Percentiles rank a stretch among this genome's conserved stretches.
Conservation (phyloP, 768 basidiomycete genomes). For the Tricholoma terreum region DNA sequence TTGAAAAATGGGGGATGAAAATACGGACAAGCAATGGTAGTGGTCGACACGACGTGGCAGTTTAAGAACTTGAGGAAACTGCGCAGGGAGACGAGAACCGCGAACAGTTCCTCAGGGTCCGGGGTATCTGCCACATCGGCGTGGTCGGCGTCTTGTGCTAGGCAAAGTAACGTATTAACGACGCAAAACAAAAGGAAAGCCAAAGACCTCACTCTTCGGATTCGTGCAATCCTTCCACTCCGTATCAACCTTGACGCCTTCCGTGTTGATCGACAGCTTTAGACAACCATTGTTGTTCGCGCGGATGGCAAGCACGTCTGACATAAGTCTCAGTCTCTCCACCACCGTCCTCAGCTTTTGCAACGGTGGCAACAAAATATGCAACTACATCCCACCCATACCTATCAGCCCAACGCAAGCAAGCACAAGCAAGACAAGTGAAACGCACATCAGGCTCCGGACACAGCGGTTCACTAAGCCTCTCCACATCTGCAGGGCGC, state of each 20-base stretch:
- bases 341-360: constrained; percentile 75
- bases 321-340: constrained; percentile 68
- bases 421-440: background rate
- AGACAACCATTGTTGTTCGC: constrained; percentile 63
- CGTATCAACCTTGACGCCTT: constrained; percentile 74
- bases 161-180: background rate
- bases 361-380: constrained; percentile 73
- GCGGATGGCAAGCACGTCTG: constrained; percentile 63
- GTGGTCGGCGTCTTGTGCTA: constrained; percentile 26
- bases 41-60: constrained; percentile 75
- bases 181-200: constrained; percentile 1
- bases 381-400: constrained; percentile 45
- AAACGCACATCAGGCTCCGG: constrained; percentile 77
- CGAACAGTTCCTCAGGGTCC: constrained; percentile 58
- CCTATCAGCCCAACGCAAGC: background rate
- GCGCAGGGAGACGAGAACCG: constrained; percentile 65
- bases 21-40: constrained; percentile 78
- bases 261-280: constrained; percentile 57
- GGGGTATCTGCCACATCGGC: constrained; percentile 34
- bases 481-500: constrained; percentile 68
- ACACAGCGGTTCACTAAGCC: constrained; percentile 76
- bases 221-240: constrained; percentile 75
- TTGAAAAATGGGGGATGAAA: background rate
- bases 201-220: constrained; percentile 46
- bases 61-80: constrained; percentile 82